Evolutionary conservation across 2,329 filamentous ascomycete species (phyloP).

Genomic region (Myriosclerotinia duriaeana): DNA sequence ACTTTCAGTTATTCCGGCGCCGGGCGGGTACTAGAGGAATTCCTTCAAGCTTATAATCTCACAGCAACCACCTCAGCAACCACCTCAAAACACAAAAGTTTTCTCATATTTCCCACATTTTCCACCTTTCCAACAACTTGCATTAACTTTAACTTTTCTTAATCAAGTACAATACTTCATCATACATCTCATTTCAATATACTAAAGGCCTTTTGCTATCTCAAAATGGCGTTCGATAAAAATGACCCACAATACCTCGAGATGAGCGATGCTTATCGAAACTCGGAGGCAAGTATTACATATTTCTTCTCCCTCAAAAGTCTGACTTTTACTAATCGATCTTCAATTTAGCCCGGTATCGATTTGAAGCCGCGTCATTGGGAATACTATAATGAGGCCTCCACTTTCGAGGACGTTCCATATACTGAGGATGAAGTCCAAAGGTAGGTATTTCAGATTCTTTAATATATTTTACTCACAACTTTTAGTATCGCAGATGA

Average conservation of each 20-base stretch:
- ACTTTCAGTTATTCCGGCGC: not conserved
- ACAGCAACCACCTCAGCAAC: no score
- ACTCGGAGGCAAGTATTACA: not conserved
- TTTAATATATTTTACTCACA: not conserved
- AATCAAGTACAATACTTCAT: not conserved
- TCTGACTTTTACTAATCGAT: not conserved
- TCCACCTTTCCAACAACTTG: not conserved
- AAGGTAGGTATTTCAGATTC: not conserved
- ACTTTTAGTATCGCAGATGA: not conserved
- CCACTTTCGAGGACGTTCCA: no score
- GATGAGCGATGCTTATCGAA: no score
- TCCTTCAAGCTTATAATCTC: not conserved
- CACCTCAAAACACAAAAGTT: not conserved
- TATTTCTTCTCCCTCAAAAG: not conserved
- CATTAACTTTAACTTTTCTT: not conserved
- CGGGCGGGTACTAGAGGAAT: not conserved
- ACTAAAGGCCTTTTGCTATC: not conserved
- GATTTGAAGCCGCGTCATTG: not conserved
- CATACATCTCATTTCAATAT: not conserved
- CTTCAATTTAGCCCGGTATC: not conserved
- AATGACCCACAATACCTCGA: no score
- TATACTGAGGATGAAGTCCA: no score
- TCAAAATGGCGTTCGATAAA: not conserved
- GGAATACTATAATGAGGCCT: no score
- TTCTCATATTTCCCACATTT: not conserved